A percentile compares a stretch with the other conserved stretches of the same genome.
These are phyloP conservation scores for Chytriomyces sp. DNA, from an alignment of 192 early-diverging fungal species.

Conservation along the genomic window DNA sequence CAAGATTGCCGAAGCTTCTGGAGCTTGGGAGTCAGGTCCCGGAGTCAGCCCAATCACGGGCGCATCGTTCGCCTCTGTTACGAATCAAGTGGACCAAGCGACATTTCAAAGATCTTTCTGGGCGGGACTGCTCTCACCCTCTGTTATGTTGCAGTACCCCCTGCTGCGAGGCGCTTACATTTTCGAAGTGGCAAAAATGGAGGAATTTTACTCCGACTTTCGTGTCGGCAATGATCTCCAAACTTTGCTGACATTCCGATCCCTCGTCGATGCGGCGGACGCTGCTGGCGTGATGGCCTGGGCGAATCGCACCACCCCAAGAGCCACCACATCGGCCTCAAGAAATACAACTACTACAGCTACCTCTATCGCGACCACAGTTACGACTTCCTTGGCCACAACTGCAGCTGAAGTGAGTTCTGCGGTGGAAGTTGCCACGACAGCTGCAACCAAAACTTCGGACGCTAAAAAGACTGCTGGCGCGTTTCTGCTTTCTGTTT, in stretches of 20 bases:
- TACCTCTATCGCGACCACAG: too few species aligned
- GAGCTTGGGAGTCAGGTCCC: conserved; percentile 29
- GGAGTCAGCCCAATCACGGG: conserved; percentile 12
- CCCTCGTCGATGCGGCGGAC: conserved; percentile 5
- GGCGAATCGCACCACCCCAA: conserved; percentile 5
- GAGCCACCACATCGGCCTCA: neutral
- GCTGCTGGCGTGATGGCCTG: conserved; percentile 15
- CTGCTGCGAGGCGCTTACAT: conserved; percentile 13
- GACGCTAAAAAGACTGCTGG: too few species aligned
- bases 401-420: too few species aligned
- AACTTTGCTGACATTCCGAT: neutral
- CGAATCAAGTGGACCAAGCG: conserved; percentile 16
- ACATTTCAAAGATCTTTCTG: conserved; percentile 24
- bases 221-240: neutral
- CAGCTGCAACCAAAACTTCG: too few species aligned
- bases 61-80: conserved; percentile 11
- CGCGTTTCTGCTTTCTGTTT: too few species aligned
- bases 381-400: too few species aligned
- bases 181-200: conserved; percentile 28
- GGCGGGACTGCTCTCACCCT: neutral
- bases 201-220: conserved; percentile 30
- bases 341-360: too few species aligned
- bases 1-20: conserved; percentile 31
- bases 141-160: neutral
- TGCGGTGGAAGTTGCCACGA: too few species aligned